Evolutionary conservation across 306 rosid species (phyloP).

Genomic region (Boehmeria nivea): DNA sequence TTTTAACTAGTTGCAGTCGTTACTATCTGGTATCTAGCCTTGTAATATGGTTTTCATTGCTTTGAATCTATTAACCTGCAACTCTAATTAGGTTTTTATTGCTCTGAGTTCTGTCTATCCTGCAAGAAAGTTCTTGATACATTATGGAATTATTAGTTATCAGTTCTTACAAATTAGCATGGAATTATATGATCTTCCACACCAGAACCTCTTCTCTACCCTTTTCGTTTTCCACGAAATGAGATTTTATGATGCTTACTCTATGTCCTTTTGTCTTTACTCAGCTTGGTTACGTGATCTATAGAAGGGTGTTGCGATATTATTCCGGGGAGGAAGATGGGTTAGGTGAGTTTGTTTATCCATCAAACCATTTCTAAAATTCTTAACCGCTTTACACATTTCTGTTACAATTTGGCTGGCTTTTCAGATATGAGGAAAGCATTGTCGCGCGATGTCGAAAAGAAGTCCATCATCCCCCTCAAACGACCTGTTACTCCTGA

Average conservation of each 20-base stretch:
- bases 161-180: no score
- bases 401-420: slow-evolving; percentile 10
- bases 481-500: slow-evolving; percentile 94
- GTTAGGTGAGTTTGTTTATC: slow-evolving; percentile 50
- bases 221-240: no score
- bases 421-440: slow-evolving; percentile 97
- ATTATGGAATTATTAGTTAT: no score
- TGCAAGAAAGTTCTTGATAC: no score
- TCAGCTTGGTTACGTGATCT: slow-evolving; percentile 93
- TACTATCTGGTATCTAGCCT: no score
- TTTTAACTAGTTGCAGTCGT: no score
- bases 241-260: slow-evolving; percentile 4
- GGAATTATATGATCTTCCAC: no score
- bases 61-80: no score
- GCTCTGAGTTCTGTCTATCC: no score
- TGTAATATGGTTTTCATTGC: no score
- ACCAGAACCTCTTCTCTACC: no score
- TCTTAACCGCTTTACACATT: slow-evolving; percentile 13
- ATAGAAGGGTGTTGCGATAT: slow-evolving; percentile 85
- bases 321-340: slow-evolving; percentile 99
- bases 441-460: slow-evolving; percentile 83
- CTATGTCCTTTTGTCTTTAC: slow-evolving; percentile 11
- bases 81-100: no score
- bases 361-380: not conserved
- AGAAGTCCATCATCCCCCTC: slow-evolving; percentile 90